phyloP scores from a whole-genome alignment of 495 filamentous ascomycete genomes.

The Lepraria neglecta region DNA sequence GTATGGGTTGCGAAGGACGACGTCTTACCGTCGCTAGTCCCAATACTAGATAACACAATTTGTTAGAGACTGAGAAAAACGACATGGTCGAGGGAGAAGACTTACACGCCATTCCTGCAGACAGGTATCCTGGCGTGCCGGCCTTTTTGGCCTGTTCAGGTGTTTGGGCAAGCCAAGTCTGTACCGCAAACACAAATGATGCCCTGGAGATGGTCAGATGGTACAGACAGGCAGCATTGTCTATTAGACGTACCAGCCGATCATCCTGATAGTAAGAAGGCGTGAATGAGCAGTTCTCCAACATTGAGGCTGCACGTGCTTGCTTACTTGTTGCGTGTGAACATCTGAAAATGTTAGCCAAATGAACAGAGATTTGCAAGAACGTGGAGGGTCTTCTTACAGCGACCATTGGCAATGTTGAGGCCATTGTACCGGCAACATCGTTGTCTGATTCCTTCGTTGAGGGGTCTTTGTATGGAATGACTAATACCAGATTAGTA shows the following conservation, averaged over 20 bases:
- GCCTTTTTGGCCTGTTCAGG: slow-evolving; percentile 61
- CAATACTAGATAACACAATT: slow-evolving; percentile 52
- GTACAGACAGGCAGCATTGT: slow-evolving; percentile 16
- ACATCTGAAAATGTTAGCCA: slow-evolving; percentile 53
- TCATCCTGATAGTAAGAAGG: slow-evolving; percentile 42
- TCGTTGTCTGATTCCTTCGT: slow-evolving; percentile 42
- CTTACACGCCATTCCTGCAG: slow-evolving; percentile 79
- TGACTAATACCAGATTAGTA: slow-evolving; percentile 39
- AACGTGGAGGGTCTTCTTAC: slow-evolving; percentile 39
- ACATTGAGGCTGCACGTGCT: neutral
- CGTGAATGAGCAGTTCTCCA: slow-evolving; percentile 4
- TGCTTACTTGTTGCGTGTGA: slow-evolving; percentile 77
- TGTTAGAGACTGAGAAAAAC: slow-evolving; percentile 10
- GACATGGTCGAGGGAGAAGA: slow-evolving; percentile 15
- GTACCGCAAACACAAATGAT: slow-evolving; percentile 73
- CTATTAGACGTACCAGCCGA: slow-evolving; percentile 63
- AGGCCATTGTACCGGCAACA: slow-evolving; percentile 46
- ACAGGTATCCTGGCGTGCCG: slow-evolving; percentile 74
- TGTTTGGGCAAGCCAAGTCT: slow-evolving; percentile 81
- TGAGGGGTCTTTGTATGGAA: slow-evolving; percentile 56
- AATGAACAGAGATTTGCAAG: neutral
- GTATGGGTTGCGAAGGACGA: slow-evolving; percentile 14
- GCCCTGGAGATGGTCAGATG: slow-evolving; percentile 48
- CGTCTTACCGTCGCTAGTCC: slow-evolving; percentile 59
- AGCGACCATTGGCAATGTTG: slow-evolving; percentile 86